phyloP scores from a whole-genome alignment of 305 asterid species.

The Fraxinus velutina region DNA sequence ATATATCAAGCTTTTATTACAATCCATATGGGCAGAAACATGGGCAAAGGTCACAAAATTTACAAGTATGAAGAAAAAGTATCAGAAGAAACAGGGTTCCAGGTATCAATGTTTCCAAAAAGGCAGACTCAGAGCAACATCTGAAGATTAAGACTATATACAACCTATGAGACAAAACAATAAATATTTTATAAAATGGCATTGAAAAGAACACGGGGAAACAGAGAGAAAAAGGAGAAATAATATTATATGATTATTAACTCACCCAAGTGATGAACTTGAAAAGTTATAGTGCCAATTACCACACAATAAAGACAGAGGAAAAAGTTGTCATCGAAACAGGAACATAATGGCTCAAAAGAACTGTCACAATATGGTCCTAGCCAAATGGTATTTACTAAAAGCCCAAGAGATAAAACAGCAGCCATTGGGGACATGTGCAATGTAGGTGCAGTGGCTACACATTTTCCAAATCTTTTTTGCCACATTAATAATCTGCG shows the following conservation, averaged over 20 bases:
- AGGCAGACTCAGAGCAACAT: not conserved
- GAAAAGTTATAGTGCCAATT: not conserved
- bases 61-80: slow-evolving; percentile 6
- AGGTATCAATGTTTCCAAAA: not conserved
- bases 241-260: not conserved
- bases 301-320: not conserved
- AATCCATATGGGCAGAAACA: slow-evolving; percentile 24
- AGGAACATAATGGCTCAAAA: not conserved
- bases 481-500: not conserved
- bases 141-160: not conserved
- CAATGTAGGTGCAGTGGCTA: not conserved
- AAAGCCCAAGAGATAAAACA: slow-evolving; percentile 8
- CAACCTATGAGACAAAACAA: not conserved
- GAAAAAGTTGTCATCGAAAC: slow-evolving; percentile 8
- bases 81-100: not conserved
- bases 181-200: not conserved
- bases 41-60: slow-evolving; percentile 16
- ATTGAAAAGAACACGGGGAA: not conserved
- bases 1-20: slow-evolving; percentile 32
- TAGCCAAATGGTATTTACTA: not conserved
- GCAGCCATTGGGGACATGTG: not conserved
- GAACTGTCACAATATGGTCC: not conserved
- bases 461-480: not conserved
- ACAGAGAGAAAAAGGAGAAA: not conserved
- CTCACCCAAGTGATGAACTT: not conserved